These are phyloP conservation scores for Fusarium chaquense DNA, from an alignment of 2,329 filamentous ascomycete genomes.

Conservation along the genomic window DNA sequence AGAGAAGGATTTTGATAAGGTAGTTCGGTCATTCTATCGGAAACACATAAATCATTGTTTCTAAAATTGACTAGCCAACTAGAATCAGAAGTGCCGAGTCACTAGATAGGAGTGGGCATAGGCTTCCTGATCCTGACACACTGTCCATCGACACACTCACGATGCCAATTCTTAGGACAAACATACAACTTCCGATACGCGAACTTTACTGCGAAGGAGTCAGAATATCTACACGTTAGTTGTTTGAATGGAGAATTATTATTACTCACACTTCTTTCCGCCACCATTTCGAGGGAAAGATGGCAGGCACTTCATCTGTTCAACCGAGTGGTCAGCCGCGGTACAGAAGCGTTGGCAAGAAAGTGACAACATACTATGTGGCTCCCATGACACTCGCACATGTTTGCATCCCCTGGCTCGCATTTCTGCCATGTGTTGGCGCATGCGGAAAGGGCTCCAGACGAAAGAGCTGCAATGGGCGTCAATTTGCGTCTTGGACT, in stretches of 20 bases:
- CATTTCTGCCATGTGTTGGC: constrained; percentile 1
- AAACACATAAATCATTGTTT: background rate
- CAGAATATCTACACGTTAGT: background rate
- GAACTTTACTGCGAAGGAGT: background rate
- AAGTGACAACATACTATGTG: background rate
- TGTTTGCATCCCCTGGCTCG: background rate
- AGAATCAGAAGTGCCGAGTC: accelerated
- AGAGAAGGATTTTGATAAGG: background rate
- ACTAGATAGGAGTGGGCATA: background rate
- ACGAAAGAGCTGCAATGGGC: background rate
- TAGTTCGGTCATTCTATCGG: background rate
- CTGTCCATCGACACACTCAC: background rate
- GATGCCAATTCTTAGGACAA: background rate
- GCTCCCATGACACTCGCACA: background rate
- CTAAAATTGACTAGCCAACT: background rate
- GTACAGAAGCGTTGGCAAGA: accelerated
- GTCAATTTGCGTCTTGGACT: background rate
- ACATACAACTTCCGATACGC: background rate
- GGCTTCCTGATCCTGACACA: background rate
- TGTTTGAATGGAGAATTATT: accelerated
- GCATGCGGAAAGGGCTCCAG: background rate
- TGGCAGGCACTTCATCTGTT: background rate
- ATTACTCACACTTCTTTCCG: background rate
- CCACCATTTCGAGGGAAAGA: background rate
- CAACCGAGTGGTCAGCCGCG: background rate